A percentile compares a stretch with the other conserved stretches of the same genome.
These are phyloP conservation scores for Neonectria coccinea DNA, from an alignment of 2,329 filamentous ascomycete species.

Conservation along the genomic window DNA sequence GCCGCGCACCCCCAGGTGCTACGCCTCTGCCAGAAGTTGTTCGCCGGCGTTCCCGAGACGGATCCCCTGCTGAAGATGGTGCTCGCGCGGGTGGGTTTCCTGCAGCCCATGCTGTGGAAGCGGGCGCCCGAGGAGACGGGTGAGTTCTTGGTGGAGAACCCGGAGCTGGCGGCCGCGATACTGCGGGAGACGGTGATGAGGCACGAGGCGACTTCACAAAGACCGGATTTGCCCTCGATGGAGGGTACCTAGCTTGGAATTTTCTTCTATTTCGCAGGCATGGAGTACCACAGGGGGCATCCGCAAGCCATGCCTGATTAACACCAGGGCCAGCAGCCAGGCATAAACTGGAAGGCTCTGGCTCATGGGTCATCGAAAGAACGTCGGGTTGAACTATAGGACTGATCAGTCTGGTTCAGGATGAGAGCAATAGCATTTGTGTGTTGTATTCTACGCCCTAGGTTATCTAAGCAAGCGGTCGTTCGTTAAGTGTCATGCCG, in stretches of 20 bases:
- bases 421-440: background rate
- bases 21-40: conserved; percentile 56
- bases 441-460: conserved; percentile 5
- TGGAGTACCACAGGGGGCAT: conserved; percentile 23
- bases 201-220: conserved; percentile 54
- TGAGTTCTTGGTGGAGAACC: conserved; percentile 57
- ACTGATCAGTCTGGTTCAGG: background rate
- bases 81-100: conserved; percentile 61
- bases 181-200: conserved; percentile 60
- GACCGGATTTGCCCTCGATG: conserved; percentile 59
- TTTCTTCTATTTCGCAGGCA: conserved; percentile 2
- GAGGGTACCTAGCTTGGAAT: conserved; percentile 42
- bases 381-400: background rate
- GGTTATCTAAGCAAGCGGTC: conserved; percentile 14
- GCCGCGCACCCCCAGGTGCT: conserved; percentile 59
- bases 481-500: conserved; percentile 14
- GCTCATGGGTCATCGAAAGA: background rate
- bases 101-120: conserved; percentile 60
- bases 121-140: conserved; percentile 54
- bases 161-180: conserved; percentile 60
- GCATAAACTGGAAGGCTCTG: background rate
- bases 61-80: conserved; percentile 61
- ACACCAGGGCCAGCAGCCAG: background rate
- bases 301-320: background rate
- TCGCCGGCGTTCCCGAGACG: conserved; percentile 56